Evolutionary conservation across 2,329 filamentous ascomycete species (phyloP), one percentile per base, ranked within the genome.

Genomic region (Hypoxylon rubiginosum): DNA sequence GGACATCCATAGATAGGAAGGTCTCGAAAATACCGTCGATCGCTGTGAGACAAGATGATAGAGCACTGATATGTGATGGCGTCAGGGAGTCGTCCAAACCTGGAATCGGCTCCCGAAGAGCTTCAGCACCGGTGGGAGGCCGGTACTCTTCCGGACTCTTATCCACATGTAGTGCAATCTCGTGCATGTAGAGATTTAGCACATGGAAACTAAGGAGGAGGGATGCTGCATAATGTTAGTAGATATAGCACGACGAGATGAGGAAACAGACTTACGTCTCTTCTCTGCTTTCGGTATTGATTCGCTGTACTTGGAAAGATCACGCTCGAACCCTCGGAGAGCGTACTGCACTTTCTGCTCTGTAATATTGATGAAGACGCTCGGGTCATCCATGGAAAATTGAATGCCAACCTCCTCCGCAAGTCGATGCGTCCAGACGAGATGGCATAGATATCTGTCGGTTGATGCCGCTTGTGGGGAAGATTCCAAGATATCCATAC

Each of bases 101-200:
- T 72, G 83, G 62, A 52, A 84, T 77, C 32, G 81, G 79, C 56
- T 82, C 79, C 21, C 81, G 78, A 30, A 85, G 74, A 49, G 80
- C 77, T 8, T 82, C 81, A n/a, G 81, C 78, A 74, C 80, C 82
- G 72, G 82, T 82, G 7, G 82, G 82, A 19, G 81, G 81, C 64
- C 74, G 79, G 72, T 63, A 66, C 11, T 72, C 84, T 26, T 89
- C 84, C 7, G 88, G 82, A 19, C 81, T 82, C 67, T 87, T 85
- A 56, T 92, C 89, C 8, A 86, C 82, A 68, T 92, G 89, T 68
- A 94, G 86, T 2, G 87, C 89, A 58, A 92, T 87, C 77, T 94
- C 92, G 75, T 94, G 90, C 81, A 94, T 89, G 75, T 92, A 93
- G 2, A 94, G 81, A 66, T 85, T 90, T 36, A 92, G 76, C 1